Evolutionary conservation across 352 stramenopile species (phyloP), one percentile per base, ranked within the genome.

Genomic region (Plasmopara viticola): DNA sequence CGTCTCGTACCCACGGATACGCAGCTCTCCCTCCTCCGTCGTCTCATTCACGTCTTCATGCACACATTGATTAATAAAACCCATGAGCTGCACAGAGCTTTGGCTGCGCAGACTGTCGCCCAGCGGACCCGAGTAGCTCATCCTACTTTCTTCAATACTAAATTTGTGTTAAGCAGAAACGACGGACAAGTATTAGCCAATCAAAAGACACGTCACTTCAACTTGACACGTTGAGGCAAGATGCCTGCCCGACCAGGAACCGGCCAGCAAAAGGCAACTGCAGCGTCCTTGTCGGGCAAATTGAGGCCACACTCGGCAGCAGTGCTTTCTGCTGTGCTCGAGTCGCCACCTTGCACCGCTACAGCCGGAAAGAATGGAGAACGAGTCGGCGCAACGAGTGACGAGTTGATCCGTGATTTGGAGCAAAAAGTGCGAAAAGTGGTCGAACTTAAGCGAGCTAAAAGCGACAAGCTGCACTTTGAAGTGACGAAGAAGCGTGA

Each of bases 21-120:
- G 81, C 53, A 92, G 66, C 56, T 88, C 81, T 8, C 64, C 62
- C 20, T 92, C 81, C 15, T 87, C 78, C 12, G 69, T 66, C 18
- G 69, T 75, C 57, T 88, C 79, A 5, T 67, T n/a, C 5, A 66
- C 62, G 50, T 70, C 56, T 31, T 68, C 57, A 12, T 54, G 61
- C 17, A 83, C 56, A 51, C 61, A 80, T 41, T 78, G 66, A 53
- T 92, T 76, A 54, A 92, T 87, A 58, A 78, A 86, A 4, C 81
- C 84, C 53, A 90, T 80, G 37, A 94, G 74, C 55, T 92, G 79
- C 59, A 94, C 78, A 1, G 81, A 90, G 67, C 77, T 90, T 55
- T 87, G 82, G 44, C 80, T 91, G 51, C 81, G 81, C 46, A 74
- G 57, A 20, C 40, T 62, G 40, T 59, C 53, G 34, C 51, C 33